Conservation (phyloP, 2,329 filamentous ascomycete species). For the Aspergillus felis region DNA sequence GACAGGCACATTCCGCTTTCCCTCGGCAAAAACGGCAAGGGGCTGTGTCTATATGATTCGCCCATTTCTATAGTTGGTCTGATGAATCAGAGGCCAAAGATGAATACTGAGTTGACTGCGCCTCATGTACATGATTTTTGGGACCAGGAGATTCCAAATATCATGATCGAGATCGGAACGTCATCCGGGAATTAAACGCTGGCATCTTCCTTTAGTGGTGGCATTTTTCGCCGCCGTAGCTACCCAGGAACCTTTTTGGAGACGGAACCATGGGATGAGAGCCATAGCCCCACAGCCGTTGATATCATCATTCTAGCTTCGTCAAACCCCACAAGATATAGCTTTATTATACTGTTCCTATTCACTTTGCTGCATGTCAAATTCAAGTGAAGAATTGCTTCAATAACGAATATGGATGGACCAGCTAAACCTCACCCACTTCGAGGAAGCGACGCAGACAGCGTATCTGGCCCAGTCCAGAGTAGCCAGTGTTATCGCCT, state of each 20-base stretch:
- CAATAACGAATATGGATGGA: not conserved
- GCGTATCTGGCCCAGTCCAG: slow-evolving; percentile 8
- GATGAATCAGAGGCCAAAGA: too few species aligned
- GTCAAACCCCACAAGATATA: not conserved
- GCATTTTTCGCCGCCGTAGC: too few species aligned
- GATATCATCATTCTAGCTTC: not conserved
- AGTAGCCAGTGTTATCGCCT: slow-evolving; percentile 11
- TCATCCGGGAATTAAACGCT: not conserved
- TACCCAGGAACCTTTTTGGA: not conserved
- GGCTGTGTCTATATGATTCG: too few species aligned
- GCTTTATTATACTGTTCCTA: not conserved
- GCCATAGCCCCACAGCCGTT: not conserved
- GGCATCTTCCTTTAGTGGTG: too few species aligned
- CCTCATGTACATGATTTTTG: too few species aligned
- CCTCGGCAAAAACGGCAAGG: too few species aligned
- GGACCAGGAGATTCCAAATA: not conserved
- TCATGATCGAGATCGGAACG: too few species aligned
- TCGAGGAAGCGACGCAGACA: not conserved
- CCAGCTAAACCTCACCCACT: not conserved
- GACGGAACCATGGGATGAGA: not conserved
- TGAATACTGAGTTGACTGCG: too few species aligned
- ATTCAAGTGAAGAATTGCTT: not conserved
- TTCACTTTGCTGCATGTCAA: not conserved
- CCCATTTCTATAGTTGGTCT: too few species aligned
- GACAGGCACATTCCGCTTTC: too few species aligned